A percentile compares a stretch with the other conserved stretches of the same genome.
Evolutionary conservation across 192 early-diverging fungal species (phyloP).

Genomic region (Entomortierella lignicola): DNA sequence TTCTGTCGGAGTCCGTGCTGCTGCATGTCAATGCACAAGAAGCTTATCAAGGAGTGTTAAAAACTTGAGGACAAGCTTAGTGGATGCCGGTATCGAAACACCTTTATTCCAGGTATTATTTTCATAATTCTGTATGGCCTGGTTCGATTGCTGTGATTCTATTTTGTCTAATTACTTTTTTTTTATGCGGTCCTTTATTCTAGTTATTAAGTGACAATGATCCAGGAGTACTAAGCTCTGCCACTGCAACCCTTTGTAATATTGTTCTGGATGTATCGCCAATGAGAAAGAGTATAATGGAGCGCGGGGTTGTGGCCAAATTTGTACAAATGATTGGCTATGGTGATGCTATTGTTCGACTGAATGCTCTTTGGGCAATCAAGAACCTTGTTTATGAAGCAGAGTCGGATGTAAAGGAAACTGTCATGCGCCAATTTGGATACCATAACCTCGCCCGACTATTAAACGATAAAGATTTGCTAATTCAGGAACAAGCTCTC

Average conservation of each 20-base stretch:
- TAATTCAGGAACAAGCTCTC: constrained; percentile 81
- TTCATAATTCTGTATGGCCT: too few species aligned
- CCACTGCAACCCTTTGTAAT: constrained; percentile 86
- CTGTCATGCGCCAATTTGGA: constrained; percentile 74
- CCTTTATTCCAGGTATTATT: constrained; percentile 72
- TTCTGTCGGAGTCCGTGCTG: constrained; percentile 67
- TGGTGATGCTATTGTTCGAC: constrained; percentile 60
- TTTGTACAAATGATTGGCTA: constrained; percentile 70
- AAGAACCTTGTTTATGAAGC: constrained; percentile 84
- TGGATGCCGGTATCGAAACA: constrained; percentile 78
- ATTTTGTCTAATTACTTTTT: not conserved
- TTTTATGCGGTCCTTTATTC: not conserved
- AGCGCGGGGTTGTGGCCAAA: constrained; percentile 75
- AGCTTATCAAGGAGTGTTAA: constrained; percentile 82
- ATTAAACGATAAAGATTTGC: constrained; percentile 68
- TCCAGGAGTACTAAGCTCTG: constrained; percentile 70
- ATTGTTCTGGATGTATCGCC: constrained; percentile 88
- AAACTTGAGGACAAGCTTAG: constrained; percentile 78
- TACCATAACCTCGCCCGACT: constrained; percentile 71
- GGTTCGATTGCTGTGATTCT: too few species aligned
- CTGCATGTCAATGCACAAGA: constrained; percentile 83
- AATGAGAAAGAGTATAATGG: constrained; percentile 79
- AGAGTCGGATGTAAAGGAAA: constrained; percentile 71
- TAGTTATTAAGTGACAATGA: constrained; percentile 72
- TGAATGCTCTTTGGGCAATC: constrained; percentile 86